Evolutionary conservation across 352 stramenopile species (phyloP), one percentile per base, ranked within the genome.

Genomic region (Phytophthora fragariaefolia): DNA sequence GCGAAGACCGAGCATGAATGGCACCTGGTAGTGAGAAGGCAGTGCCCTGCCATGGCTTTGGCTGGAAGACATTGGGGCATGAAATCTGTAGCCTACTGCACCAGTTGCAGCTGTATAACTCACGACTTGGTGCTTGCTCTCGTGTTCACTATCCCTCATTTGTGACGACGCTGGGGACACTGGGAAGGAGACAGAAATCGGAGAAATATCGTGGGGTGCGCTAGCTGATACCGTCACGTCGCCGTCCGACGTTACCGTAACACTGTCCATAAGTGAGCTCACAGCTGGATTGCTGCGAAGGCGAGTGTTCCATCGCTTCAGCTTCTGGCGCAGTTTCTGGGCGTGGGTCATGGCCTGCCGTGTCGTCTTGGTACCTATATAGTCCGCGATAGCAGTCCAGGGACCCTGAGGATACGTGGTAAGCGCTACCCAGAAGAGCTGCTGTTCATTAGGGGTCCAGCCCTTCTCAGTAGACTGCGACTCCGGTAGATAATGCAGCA

Each of bases 331-430:
- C 36, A 86, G 60, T 62, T 88, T 86, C 63, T 88, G 77, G 30
- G 77, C 79, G 55, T 86, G 77, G 0, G 77, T 86, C 75, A 86
- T 85, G 12, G 79, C 77, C 63, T 88, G 79, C 27, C 79, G 73
- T 17, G 79, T 85, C 18, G 77, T 79, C 51, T 83, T 82, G 43
- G 79, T 85, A 26, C 77, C 74, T 20, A 88, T 79, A 65, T 77
- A 84, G 32, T 68, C 65, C 10, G 79, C 79, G 51, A 87, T 83
- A 23, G 66, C 57, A 20, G 77, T 83, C 79, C 79, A 87, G 10
- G 79, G 79, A 0, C 79, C 79, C 18, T 85, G 77, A 9, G 79
- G 77, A 52, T 71, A 79, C 53, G 62, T 74, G 46, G 63, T 54
- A 49, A 82, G 70, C 23, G 69, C 74, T 6, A 68, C 59, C 70